A percentile compares a stretch with the other conserved stretches of the same genome.
Conservation (phyloP, 164 flowering plant genomes). For the Chloranthus sessilifolius region DNA sequence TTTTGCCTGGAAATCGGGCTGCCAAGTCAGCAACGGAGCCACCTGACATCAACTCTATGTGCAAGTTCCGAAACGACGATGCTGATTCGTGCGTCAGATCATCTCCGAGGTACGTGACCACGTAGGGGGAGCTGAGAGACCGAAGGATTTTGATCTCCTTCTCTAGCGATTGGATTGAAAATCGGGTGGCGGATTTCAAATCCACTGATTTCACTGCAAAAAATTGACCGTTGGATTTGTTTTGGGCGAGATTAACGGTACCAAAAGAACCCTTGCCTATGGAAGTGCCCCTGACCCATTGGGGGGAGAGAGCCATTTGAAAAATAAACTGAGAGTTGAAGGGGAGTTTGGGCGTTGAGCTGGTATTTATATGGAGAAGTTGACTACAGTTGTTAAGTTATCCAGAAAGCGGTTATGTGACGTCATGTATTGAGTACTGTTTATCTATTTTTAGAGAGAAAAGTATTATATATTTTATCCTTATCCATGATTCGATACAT, state of each 20-base stretch:
- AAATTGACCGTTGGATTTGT: constrained; percentile 19
- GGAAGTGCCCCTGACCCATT: constrained; percentile 47
- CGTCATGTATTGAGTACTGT: too few species aligned
- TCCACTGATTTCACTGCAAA: constrained; percentile 64
- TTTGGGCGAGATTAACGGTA: constrained; percentile 38
- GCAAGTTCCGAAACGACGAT: constrained; percentile 40
- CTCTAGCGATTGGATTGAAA: constrained; percentile 37
- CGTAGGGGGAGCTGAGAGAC: constrained; percentile 43
- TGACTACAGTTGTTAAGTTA: too few species aligned
- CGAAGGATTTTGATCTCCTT: constrained; percentile 56
- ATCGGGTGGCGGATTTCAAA: constrained; percentile 2
- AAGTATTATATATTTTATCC: too few species aligned
- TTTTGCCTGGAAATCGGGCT: not conserved
- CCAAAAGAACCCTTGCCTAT: constrained; percentile 68
- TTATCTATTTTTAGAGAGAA: too few species aligned
- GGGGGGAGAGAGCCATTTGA: too few species aligned
- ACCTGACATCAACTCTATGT: constrained; percentile 59
- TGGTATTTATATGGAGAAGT: too few species aligned
- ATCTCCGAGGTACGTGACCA: constrained; percentile 49
- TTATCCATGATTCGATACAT: too few species aligned
- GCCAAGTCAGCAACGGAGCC: constrained; percentile 52
- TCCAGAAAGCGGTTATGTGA: too few species aligned
- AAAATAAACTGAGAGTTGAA: too few species aligned
- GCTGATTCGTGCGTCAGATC: constrained; percentile 32
- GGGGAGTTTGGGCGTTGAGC: too few species aligned